These are phyloP conservation scores for Rutstroemia sp. DNA, from an alignment of 2,329 filamentous ascomycete species.

Conservation along the genomic window DNA sequence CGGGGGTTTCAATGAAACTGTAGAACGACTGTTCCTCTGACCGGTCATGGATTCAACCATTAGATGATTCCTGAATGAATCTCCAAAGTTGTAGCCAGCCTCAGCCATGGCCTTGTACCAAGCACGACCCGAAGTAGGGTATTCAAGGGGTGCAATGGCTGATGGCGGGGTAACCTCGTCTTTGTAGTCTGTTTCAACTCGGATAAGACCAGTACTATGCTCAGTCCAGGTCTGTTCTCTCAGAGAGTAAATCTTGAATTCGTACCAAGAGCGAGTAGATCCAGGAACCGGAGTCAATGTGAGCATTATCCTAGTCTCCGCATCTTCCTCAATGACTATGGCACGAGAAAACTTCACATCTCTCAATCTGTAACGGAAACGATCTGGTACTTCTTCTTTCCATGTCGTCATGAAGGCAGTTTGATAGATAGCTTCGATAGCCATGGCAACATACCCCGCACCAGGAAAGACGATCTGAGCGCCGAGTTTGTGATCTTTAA, in stretches of 20 bases:
- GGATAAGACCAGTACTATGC: conserved; percentile 1
- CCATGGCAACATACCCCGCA: conserved; percentile 17
- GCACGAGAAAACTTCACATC: conserved; percentile 7
- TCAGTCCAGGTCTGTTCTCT: neutral
- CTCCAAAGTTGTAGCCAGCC: neutral
- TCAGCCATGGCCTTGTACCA: conserved; percentile 1
- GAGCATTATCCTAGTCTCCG: neutral
- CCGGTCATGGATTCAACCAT: neutral
- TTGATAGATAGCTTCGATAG: conserved; percentile 17
- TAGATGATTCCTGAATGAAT: neutral
- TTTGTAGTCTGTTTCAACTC: neutral
- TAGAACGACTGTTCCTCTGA: conserved; percentile 1
- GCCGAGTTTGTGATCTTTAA: conserved; percentile 43
- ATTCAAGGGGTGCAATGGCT: neutral
- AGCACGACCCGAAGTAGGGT: neutral
- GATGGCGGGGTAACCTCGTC: neutral
- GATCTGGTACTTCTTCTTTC: conserved; percentile 2
- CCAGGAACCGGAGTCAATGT: neutral
- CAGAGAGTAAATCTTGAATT: neutral
- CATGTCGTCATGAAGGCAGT: neutral
- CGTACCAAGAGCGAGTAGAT: neutral
- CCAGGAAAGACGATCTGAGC: conserved; percentile 41
- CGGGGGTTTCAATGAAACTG: conserved; percentile 1
- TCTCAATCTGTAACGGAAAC: neutral
- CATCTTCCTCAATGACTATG: conserved; percentile 4